phyloP scores from a whole-genome alignment of 2,329 filamentous ascomycete species.

The Fusarium sp. region DNA sequence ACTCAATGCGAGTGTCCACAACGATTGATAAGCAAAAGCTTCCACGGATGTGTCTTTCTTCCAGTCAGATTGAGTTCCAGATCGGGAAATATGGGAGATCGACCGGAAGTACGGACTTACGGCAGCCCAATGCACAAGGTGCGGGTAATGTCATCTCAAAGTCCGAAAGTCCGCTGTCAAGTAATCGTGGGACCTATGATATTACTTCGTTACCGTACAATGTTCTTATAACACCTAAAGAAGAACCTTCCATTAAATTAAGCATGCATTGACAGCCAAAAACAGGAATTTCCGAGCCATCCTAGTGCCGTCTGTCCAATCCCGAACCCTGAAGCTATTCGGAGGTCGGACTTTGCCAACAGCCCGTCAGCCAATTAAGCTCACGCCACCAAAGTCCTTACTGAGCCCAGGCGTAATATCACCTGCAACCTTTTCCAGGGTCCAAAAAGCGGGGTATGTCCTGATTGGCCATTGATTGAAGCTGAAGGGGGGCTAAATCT shows the following conservation, averaged over 20 bases:
- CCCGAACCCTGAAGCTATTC: constrained; percentile 5
- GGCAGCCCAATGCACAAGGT: constrained; percentile 5
- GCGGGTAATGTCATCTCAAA: neutral
- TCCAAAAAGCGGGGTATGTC: neutral
- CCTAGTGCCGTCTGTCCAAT: neutral
- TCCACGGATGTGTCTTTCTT: neutral
- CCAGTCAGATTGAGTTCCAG: neutral
- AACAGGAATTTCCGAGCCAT: neutral
- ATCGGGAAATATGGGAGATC: constrained; percentile 18
- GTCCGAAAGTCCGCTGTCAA: neutral
- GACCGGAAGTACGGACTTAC: constrained; percentile 25
- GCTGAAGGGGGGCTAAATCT: neutral
- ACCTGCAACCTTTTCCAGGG: neutral
- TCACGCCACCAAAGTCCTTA: neutral
- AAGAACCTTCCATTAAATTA: neutral
- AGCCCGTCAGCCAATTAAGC: neutral
- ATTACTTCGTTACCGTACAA: neutral
- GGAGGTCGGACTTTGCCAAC: neutral
- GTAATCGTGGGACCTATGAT: neutral
- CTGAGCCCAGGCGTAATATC: neutral
- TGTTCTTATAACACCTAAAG: neutral
- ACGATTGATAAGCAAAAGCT: neutral
- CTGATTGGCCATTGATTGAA: neutral
- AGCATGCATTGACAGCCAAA: neutral
- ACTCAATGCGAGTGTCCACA: neutral